A percentile compares a stretch with the other conserved stretches of the same genome.
Conservation (phyloP, 805 yeast genomes). For the Saturnispora dispora region DNA sequence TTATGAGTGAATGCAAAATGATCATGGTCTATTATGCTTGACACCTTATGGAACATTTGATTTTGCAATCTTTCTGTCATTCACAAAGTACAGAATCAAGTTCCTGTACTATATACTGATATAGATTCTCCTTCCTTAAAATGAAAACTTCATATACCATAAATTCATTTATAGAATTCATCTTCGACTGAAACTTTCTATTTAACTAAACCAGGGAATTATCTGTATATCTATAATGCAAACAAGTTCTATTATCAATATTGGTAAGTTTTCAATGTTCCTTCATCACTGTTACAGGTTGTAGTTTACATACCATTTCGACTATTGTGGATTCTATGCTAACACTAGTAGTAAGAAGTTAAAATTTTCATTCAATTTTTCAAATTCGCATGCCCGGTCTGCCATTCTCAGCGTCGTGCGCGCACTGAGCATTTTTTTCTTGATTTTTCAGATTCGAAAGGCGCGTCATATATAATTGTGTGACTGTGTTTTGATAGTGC, state of each 20-base stretch:
- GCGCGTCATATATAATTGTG: not conserved
- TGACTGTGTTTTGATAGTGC: constrained; percentile 3
- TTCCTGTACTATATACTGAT: no score
- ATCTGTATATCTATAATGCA: not conserved
- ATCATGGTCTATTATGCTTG: no score
- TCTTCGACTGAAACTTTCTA: no score
- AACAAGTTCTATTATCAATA: not conserved
- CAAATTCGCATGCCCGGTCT: not conserved
- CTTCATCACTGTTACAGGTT: not conserved
- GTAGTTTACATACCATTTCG: constrained; percentile 1
- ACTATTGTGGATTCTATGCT: not conserved
- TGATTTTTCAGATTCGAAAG: not conserved
- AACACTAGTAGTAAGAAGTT: not conserved
- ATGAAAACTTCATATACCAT: no score
- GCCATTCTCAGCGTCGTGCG: not conserved
- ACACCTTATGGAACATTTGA: no score
- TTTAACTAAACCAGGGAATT: not conserved
- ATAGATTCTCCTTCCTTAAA: no score
- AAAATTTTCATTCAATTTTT: constrained; percentile 1
- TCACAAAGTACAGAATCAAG: no score
- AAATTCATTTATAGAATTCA: not conserved
- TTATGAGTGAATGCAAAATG: no score
- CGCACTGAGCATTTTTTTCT: constrained; percentile 1
- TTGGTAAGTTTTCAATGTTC: not conserved
- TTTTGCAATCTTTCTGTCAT: no score